Conservation (phyloP, 805 yeast genomes). For the Metschnikowia amazonensis region DNA sequence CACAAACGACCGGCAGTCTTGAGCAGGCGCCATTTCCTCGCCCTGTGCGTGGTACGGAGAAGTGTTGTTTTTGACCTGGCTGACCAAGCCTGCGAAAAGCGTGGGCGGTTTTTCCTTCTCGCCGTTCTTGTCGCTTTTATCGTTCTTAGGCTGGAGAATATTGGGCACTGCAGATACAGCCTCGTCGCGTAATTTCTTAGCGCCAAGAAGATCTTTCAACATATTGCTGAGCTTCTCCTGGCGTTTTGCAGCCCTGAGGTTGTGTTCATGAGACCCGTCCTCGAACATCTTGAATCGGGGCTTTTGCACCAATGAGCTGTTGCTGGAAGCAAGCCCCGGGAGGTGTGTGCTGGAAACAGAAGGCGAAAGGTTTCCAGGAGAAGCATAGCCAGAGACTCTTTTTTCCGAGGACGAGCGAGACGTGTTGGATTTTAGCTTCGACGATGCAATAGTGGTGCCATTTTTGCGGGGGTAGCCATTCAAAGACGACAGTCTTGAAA, state of each 20-base stretch:
- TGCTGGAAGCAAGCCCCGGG: slow-evolving; percentile 9
- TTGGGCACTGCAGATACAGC: slow-evolving; percentile 75
- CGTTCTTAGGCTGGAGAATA: slow-evolving; percentile 37
- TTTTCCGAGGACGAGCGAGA: slow-evolving; percentile 23
- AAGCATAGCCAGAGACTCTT: slow-evolving; percentile 8
- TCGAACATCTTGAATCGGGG: slow-evolving; percentile 56
- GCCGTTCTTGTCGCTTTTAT: slow-evolving; percentile 1
- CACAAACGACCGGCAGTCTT: slow-evolving; percentile 57
- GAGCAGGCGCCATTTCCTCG: slow-evolving; percentile 17
- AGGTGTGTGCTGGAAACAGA: slow-evolving; percentile 13
- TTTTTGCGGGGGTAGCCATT: slow-evolving; percentile 14
- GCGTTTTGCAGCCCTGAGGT: slow-evolving; percentile 67
- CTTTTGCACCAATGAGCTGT: slow-evolving; percentile 14
- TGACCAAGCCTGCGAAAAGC: slow-evolving; percentile 61
- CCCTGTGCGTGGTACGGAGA: slow-evolving; percentile 24
- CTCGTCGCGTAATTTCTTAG: slow-evolving; percentile 63
- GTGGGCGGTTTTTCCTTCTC: slow-evolving; percentile 55
- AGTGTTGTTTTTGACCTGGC: slow-evolving; percentile 45
- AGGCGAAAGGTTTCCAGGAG: slow-evolving; percentile 12
- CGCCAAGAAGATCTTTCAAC: slow-evolving; percentile 74
- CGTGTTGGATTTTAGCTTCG: slow-evolving; percentile 16
- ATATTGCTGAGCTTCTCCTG: slow-evolving; percentile 73
- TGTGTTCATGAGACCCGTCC: slow-evolving; percentile 79
- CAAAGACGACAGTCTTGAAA: slow-evolving; percentile 18
- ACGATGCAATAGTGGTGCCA: slow-evolving; percentile 4